A percentile compares a stretch with the other conserved stretches of the same genome.
Evolutionary conservation across 768 basidiomycete species (phyloP).

Genomic region (Kwoniella sp.): DNA sequence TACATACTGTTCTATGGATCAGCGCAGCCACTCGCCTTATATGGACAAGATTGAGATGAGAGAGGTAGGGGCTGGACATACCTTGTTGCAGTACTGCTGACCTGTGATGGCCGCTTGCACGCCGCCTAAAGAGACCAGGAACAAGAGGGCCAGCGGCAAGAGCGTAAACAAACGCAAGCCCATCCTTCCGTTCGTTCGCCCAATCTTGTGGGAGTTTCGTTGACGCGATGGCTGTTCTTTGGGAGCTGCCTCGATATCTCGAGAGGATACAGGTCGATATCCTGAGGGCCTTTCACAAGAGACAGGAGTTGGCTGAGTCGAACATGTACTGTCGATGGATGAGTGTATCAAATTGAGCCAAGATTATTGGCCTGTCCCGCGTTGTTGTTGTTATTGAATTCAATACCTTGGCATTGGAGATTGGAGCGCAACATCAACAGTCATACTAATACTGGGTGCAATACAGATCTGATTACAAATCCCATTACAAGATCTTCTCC

Average conservation of each 20-base stretch:
- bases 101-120: slow-evolving; percentile 29
- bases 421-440: no score
- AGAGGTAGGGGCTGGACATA: slow-evolving; percentile 7
- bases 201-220: not conserved
- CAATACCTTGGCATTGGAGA: no score
- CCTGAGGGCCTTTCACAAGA: no score
- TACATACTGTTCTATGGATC: slow-evolving; percentile 27
- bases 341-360: not conserved
- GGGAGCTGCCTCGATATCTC: no score
- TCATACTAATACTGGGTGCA: no score
- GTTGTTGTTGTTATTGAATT: no score
- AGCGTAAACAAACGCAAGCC: not conserved
- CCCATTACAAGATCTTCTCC: no score
- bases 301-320: no score
- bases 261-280: no score
- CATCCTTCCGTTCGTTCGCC: not conserved
- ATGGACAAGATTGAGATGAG: no score
- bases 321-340: not conserved
- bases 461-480: not conserved
- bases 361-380: slow-evolving; percentile 1
- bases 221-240: no score
- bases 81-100: slow-evolving; percentile 28
- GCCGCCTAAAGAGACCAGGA: not conserved
- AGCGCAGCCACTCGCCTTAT: not conserved
- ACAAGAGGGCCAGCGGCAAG: not conserved